Percentiles rank a stretch among this genome's conserved stretches.
Conservation (phyloP, 345 rosid species). For the Eucalyptus pumila region DNA sequence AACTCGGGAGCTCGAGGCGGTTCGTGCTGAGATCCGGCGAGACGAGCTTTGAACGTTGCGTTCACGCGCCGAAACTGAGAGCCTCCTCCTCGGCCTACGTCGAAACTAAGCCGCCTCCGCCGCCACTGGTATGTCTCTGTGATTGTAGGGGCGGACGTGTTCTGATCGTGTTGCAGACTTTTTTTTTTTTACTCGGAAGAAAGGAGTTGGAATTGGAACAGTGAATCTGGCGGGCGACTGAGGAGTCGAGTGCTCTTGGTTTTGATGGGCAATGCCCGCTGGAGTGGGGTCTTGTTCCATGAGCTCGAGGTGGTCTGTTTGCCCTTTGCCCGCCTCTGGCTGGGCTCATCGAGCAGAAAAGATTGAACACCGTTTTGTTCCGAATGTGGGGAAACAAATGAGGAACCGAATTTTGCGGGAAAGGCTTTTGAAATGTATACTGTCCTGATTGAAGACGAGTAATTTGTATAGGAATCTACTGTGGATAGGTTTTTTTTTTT, state of each 20-base stretch:
- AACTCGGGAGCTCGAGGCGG: background rate
- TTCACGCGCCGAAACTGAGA: background rate
- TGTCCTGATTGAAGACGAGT: too few species aligned
- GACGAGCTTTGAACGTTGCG: background rate
- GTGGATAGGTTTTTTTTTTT: too few species aligned
- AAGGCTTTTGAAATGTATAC: too few species aligned
- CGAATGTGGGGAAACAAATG: background rate
- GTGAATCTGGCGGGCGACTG: too few species aligned
- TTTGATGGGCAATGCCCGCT: too few species aligned
- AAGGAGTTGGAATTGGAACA: too few species aligned
- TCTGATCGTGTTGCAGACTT: background rate
- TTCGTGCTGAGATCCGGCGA: background rate
- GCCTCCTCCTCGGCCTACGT: slow-evolving; percentile 33
- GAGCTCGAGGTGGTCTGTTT: too few species aligned
- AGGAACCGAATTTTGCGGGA: background rate
- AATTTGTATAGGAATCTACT: too few species aligned
- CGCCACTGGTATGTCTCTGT: background rate
- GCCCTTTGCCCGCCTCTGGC: background rate
- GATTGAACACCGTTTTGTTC: background rate
- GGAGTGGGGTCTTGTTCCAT: too few species aligned
- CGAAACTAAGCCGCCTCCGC: slow-evolving; percentile 13
- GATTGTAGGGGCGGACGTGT: background rate
- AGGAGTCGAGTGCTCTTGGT: too few species aligned
- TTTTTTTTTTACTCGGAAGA: too few species aligned
- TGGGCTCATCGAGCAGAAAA: background rate